A percentile compares a stretch with the other conserved stretches of the same genome.
phyloP scores from a whole-genome alignment of 1,139 yeast species.

The Kodamaea anthophila region DNA sequence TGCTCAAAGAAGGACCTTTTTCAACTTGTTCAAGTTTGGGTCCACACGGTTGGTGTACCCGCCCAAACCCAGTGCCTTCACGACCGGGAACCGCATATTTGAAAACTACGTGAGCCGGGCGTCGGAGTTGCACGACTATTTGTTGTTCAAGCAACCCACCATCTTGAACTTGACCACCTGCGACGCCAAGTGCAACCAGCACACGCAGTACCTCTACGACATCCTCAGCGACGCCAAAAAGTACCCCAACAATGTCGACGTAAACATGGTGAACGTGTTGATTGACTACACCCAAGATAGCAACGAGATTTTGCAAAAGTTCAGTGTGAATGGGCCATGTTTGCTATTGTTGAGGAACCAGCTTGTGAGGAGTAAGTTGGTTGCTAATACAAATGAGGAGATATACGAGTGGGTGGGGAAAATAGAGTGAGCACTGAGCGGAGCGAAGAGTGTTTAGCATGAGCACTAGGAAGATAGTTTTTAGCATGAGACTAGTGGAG shows the following conservation, averaged over 20 bases:
- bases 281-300: slow-evolving; percentile 8
- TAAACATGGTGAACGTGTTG: slow-evolving; percentile 66
- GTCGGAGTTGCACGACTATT: slow-evolving; percentile 50
- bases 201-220: slow-evolving; percentile 61
- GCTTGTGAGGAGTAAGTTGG: slow-evolving; percentile 48
- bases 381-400: slow-evolving; percentile 40
- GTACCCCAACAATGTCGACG: slow-evolving; percentile 29
- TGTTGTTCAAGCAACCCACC: slow-evolving; percentile 54
- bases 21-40: slow-evolving; percentile 6
- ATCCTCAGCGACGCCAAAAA: slow-evolving; percentile 45
- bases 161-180: slow-evolving; percentile 71
- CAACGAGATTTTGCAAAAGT: slow-evolving; percentile 8
- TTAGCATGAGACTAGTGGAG: too few species aligned
- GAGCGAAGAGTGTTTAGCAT: too few species aligned
- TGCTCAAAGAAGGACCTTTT: slow-evolving; percentile 6
- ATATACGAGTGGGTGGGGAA: slow-evolving; percentile 49
- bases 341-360: slow-evolving; percentile 64
- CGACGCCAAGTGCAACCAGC: slow-evolving; percentile 53
- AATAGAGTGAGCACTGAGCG: too few species aligned
- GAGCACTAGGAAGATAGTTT: too few species aligned
- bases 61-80: slow-evolving; percentile 30
- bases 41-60: slow-evolving; percentile 30
- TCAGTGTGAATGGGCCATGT: slow-evolving; percentile 9
- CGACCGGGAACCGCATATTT: slow-evolving; percentile 37
- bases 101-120: slow-evolving; percentile 40